These are phyloP conservation scores for Tympanopsis confertula DNA, from an alignment of 2,329 filamentous ascomycete genomes.

Conservation along the genomic window DNA sequence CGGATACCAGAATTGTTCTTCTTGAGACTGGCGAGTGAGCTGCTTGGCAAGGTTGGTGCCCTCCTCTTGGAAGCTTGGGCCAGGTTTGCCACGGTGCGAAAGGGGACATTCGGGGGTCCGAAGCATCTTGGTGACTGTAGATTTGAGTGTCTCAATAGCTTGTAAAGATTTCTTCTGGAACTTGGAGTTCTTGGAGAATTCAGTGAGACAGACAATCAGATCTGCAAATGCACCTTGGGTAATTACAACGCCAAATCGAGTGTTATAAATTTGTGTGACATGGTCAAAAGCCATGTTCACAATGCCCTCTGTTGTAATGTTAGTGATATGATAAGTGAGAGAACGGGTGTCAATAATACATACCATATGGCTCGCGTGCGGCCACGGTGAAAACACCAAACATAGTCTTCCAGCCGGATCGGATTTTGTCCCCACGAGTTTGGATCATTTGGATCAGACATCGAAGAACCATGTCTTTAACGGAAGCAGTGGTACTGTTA, in stretches of 20 bases:
- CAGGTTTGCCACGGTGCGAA: slow-evolving; percentile 43
- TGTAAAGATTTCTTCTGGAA: slow-evolving; percentile 98
- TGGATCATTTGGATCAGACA: slow-evolving; percentile 99
- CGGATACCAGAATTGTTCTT: slow-evolving; percentile 98
- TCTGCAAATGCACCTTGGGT: slow-evolving; percentile 95
- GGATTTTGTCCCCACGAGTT: slow-evolving; percentile 88
- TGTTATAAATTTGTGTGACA: slow-evolving; percentile 89
- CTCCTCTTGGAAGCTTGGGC: slow-evolving; percentile 3
- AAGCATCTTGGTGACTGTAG: slow-evolving; percentile 87
- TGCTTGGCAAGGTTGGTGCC: slow-evolving; percentile 27
- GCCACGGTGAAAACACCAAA: slow-evolving; percentile 97
- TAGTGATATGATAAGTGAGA: not conserved
- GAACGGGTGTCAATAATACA: not conserved
- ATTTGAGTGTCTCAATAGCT: slow-evolving; percentile 88
- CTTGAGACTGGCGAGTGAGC: slow-evolving; percentile 71
- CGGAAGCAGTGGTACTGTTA: slow-evolving; percentile 79
- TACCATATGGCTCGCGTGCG: slow-evolving; percentile 57
- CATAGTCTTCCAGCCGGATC: slow-evolving; percentile 98
- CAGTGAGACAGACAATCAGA: slow-evolving; percentile 86
- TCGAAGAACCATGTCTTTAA: slow-evolving; percentile 93
- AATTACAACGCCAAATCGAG: slow-evolving; percentile 88
- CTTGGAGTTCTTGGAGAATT: slow-evolving; percentile 96
- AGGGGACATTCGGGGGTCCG: slow-evolving; percentile 90
- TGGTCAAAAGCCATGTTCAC: slow-evolving; percentile 96
- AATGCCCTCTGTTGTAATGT: slow-evolving; percentile 74